Base-by-base conservation (phyloP, 345 rosid genomes). In the Alliaria petiolata region DNA sequence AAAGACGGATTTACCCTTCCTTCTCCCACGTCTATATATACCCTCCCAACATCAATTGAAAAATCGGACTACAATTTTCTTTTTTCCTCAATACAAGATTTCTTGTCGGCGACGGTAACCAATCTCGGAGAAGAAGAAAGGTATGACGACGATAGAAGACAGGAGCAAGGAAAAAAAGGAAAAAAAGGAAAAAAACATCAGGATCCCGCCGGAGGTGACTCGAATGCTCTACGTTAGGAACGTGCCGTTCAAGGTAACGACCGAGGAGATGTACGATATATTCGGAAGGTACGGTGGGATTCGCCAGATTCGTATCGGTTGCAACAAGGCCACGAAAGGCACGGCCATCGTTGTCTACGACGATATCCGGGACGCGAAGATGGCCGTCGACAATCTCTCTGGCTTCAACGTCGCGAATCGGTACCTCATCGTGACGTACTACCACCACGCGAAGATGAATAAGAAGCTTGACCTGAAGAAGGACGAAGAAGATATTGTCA, bases 261-360 rank as follows among this genome's bases (percentile, higher is more conserved):
- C 89, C 80, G 96, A 89, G 82, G 97, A 89, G 92, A 87, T 89
- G 91, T 89, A 91, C 85, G 96, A 91, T 67, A 89, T 91, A 35
- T 91, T 91, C 77, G 93, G 93, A 5, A 87, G 87, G 60, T 89
- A 83, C 78, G 97, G 96, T 0, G 96, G 89, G 47, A 91, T 91
- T 20, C 91, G 93, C 17, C 97, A 91, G 85, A 83, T 91, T 65
- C 87, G 97, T 3, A 78, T 89, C 56, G 97, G 97, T 7, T 83
- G 71, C 19, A 78, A 76, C 80, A 91, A 89, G 81, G 89, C 85
- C 76, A 91, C 96, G 0, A 85, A 89, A 22, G 97, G 90, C 35
- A 89, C 96, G 17, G 97, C 91, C 17, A 89, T 83, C 70, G 96
- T 91, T 8, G 88, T 89, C 11, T 91, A 91, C 75, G 93, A 91